Percentiles rank a stretch among this genome's conserved stretches.
These are phyloP conservation scores for Punica granatum DNA, from an alignment of 345 rosid species.

Conservation along the genomic window DNA sequence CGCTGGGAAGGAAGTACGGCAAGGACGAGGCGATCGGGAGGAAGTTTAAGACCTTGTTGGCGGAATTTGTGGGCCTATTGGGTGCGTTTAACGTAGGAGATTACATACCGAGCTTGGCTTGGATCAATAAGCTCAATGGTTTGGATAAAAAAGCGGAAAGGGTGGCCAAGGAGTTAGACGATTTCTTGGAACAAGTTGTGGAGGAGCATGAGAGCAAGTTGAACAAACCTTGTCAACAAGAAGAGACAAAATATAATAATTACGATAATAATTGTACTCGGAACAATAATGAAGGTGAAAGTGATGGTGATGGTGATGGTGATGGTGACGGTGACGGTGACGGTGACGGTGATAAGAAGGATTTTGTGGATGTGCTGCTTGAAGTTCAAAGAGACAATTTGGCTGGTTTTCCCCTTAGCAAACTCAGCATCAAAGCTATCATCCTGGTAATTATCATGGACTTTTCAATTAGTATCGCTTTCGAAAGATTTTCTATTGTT, in stretches of 20 bases:
- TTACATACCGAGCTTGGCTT: slow-evolving; percentile 47
- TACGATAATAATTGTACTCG: too few relatives aligned
- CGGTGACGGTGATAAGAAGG: slow-evolving; percentile 8
- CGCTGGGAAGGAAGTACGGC: slow-evolving; percentile 47
- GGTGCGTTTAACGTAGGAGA: slow-evolving; percentile 36
- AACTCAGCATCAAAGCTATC: slow-evolving; percentile 25
- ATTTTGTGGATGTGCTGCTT: slow-evolving; percentile 26
- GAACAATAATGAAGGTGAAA: not conserved
- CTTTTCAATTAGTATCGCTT: too few relatives aligned
- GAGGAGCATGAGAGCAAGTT: slow-evolving; percentile 10
- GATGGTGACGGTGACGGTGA: not conserved
- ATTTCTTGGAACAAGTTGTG: slow-evolving; percentile 17
- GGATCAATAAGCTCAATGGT: slow-evolving; percentile 30
- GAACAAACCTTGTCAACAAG: not conserved
- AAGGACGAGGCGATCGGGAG: slow-evolving; percentile 16
- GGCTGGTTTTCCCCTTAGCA: slow-evolving; percentile 3
- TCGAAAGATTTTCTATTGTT: not conserved
- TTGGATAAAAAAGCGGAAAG: slow-evolving; percentile 17
- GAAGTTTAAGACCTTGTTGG: slow-evolving; percentile 23
- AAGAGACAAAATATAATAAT: too few relatives aligned
- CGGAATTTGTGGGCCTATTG: slow-evolving; percentile 19
- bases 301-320: not conserved
- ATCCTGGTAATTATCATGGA: slow-evolving; percentile 15
- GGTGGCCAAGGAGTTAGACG: slow-evolving; percentile 20
- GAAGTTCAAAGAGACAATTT: slow-evolving; percentile 15